These are phyloP conservation scores for Cyclotella choctawhatcheeana DNA, from an alignment of 108 stramenopile genomes.

Conservation along the genomic window DNA sequence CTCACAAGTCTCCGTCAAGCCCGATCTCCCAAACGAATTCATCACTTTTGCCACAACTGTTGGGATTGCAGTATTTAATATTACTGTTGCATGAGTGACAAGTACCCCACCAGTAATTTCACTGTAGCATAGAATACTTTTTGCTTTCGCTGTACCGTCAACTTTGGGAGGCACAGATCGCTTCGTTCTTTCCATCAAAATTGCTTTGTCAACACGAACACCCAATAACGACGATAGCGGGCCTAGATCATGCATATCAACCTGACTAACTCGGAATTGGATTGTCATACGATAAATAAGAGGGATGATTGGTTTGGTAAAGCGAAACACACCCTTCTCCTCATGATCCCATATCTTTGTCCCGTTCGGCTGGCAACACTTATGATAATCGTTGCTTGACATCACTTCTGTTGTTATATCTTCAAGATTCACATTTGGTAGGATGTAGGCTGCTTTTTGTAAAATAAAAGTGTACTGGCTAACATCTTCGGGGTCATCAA, in stretches of 20 bases:
- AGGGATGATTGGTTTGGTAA: conserved; percentile 9
- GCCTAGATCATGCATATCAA: not conserved
- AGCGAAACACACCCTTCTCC: conserved; percentile 2
- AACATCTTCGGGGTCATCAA: not conserved
- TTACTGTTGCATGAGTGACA: conserved; percentile 10
- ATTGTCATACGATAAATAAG: conserved; percentile 3
- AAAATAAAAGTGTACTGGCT: conserved; percentile 6
- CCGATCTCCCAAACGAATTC: not conserved
- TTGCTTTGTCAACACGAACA: conserved; percentile 8
- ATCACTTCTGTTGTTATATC: conserved; percentile 6
- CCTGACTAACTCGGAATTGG: conserved; percentile 2
- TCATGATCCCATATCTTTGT: conserved; percentile 9
- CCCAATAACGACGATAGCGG: not conserved
- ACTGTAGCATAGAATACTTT: conserved; percentile 14
- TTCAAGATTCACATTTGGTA: conserved; percentile 1
- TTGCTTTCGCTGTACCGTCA: conserved; percentile 15
- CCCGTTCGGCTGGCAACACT: conserved; percentile 9
- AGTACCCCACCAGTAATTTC: not conserved
- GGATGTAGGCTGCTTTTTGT: conserved; percentile 14
- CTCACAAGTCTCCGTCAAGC: conserved; percentile 10
- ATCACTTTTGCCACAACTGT: conserved; percentile 8
- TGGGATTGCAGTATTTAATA: conserved; percentile 13
- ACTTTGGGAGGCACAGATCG: conserved; percentile 13
- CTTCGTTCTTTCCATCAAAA: conserved; percentile 12
- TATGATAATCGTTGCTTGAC: conserved; percentile 8